These are phyloP conservation scores for Globisporangium iwayamae DNA, from an alignment of 352 stramenopile genomes.

Conservation along the genomic window DNA sequence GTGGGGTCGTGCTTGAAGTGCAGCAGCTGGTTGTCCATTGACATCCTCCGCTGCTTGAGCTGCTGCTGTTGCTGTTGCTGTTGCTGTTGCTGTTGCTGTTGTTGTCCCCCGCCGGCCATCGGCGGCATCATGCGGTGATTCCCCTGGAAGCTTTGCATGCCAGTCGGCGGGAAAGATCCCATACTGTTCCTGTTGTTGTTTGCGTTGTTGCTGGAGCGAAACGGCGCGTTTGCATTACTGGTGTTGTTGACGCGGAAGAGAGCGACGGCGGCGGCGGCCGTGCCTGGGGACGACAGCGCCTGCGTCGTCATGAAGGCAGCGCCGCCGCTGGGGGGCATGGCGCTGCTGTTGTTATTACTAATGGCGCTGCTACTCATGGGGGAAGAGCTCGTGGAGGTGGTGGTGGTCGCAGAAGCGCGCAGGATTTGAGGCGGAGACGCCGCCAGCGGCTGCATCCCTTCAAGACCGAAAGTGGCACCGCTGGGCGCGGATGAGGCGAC, in stretches of 20 bases:
- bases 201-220: conserved; percentile 4
- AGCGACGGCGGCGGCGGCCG: conserved; percentile 14
- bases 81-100: background rate
- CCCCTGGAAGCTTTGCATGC: background rate
- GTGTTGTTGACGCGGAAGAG: conserved; percentile 21
- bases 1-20: background rate
- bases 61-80: background rate
- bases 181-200: background rate
- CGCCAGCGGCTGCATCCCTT: conserved; percentile 32
- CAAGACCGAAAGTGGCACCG: conserved; percentile 21
- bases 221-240: background rate
- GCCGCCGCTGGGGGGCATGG: background rate
- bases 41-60: background rate
- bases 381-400: background rate
- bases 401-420: background rate
- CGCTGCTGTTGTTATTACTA: conserved; percentile 5
- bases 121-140: too few relatives aligned
- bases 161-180: background rate
- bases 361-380: background rate
- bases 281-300: conserved; percentile 1
- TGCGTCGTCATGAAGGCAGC: background rate
- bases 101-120: too few relatives aligned
- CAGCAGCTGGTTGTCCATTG: background rate
- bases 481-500: background rate
- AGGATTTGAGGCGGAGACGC: conserved; percentile 1